phyloP scores from a whole-genome alignment of 1,139 yeast species.

The Suhomyces kunorum region DNA sequence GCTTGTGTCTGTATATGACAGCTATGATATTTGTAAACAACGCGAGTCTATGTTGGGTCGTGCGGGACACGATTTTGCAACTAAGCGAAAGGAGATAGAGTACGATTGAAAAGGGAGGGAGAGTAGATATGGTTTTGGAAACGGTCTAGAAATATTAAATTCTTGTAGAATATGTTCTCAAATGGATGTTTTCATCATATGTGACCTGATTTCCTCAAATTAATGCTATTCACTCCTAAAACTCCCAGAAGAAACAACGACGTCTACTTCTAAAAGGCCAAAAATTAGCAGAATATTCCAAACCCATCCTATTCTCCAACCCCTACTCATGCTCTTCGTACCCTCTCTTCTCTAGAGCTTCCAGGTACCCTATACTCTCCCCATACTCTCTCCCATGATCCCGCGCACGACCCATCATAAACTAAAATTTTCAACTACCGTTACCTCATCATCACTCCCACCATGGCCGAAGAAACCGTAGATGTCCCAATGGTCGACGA shows the following conservation, averaged over 20 bases:
- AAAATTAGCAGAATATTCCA: too few relatives aligned
- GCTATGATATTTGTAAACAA: slow-evolving; percentile 20
- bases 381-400: too few relatives aligned
- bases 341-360: too few relatives aligned
- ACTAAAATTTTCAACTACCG: slow-evolving; percentile 12
- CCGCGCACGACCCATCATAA: slow-evolving; percentile 11
- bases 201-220: not conserved
- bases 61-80: too few relatives aligned
- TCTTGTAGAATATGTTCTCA: too few relatives aligned
- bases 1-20: not conserved
- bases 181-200: too few relatives aligned
- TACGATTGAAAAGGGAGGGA: not conserved
- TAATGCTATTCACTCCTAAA: not conserved
- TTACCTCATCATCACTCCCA: slow-evolving; percentile 7
- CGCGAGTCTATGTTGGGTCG: slow-evolving; percentile 14
- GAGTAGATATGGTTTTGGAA: not conserved
- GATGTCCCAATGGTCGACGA: slow-evolving; percentile 30
- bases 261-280: not conserved
- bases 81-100: too few relatives aligned
- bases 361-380: too few relatives aligned
- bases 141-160: too few relatives aligned
- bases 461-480: slow-evolving; percentile 25
- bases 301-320: too few relatives aligned
- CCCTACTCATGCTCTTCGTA: too few relatives aligned
- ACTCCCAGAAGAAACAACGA: not conserved